Base-by-base conservation (phyloP, 2,329 filamentous ascomycete species). In the Sarocladium strictum region DNA sequence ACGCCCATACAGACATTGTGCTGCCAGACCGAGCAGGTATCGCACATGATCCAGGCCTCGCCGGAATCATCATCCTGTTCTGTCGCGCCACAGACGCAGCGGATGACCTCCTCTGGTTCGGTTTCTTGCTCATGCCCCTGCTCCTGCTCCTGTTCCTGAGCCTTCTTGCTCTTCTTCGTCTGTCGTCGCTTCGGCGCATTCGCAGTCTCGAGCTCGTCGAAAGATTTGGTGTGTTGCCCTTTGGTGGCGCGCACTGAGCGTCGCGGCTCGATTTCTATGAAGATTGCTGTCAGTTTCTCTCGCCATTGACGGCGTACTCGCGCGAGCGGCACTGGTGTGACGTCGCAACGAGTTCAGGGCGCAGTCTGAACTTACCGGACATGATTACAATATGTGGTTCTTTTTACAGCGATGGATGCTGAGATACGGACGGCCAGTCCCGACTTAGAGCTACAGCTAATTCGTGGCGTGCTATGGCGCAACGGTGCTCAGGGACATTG, bases 171-270 rank as follows among this genome's bases (percentile, higher is more conserved):
- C 60, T 72, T 74, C 62, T 75, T 75, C 63, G 68, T 71, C 57
- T 71, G 69, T 72, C 76, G 76, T 64, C 73, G 73, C 65, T 85
- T 85, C 54, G 79, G 73, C 9, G 72, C 69, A 55, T 80, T 76
- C 56, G 74, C 66, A 2, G 75, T 75, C 58, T 90, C 87, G 62
- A 89, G 80, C 55, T 87, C 79, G 66, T 96, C 91, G 62, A 90
- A 86, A 60, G 88, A 87, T 72, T 96, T 96, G 24, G 85, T 87
- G 72, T 97, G 91, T 65, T 97, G 92, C 67, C 94, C 94, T 69
- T 99, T 99, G 60, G 94, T 99, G 64, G 93, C 91, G 65, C 94
- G 88, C 60, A 94, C 92, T 41, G 94, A 99, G 67, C 94, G 89
- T 69, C 94, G 87, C 56, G 91, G 89, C 80, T 97, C 93, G 56